Evolutionary conservation across 371 early-diverging fungal species (phyloP), one percentile per base, ranked within the genome.

Genomic region (Smittium mucronatum): DNA sequence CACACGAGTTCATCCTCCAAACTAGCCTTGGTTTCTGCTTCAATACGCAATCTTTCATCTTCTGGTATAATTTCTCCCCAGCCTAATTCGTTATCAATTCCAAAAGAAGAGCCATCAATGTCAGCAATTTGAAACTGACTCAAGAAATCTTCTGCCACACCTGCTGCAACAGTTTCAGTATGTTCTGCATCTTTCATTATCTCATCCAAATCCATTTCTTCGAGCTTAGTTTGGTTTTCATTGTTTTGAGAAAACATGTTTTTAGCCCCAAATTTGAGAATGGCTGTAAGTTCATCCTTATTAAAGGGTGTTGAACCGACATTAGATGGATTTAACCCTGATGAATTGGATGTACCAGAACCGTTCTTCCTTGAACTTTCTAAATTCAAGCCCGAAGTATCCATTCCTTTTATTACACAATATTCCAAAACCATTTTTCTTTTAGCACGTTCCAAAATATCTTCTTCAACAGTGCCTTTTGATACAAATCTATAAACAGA

Each of bases 371-470:
- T 74, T 0, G 71, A 67, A 11, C 73, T 72, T 1, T 75, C 73
- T 58, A 79, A 76, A 26, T 85, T 85, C 63, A 84, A 80, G 1
- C 95, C 95, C 0, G 95, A 93, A 0, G 95, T 95, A 75, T 97
- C 97, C 97, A 98, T 96, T 73, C 93, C 91, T 73, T 93, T 93
- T 79, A 98, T 97, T 74, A 98, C 90, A 74, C 91, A 92, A 81
- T 96, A 94, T 76, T 97, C 99, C 1, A 98, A 82, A 26, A 98
- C 96, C 96, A 95, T 96, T 77, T 98, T 98, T 73, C 93, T 85
- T 77, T 97, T 97, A 36, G 99, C 99, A 16, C 98, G 90, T 76
- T 98, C 95, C 63, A 98, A 84, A 71, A 99, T 94, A 36, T 93
- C 93, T 78, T 99, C 99, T 74, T 99, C 99, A 75, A 99, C 93